Percentiles rank a stretch among this genome's conserved stretches.
These are phyloP conservation scores for Acanthamoeba lenticulata DNA, from an alignment of 208 protist species.

Conservation along the genomic window DNA sequence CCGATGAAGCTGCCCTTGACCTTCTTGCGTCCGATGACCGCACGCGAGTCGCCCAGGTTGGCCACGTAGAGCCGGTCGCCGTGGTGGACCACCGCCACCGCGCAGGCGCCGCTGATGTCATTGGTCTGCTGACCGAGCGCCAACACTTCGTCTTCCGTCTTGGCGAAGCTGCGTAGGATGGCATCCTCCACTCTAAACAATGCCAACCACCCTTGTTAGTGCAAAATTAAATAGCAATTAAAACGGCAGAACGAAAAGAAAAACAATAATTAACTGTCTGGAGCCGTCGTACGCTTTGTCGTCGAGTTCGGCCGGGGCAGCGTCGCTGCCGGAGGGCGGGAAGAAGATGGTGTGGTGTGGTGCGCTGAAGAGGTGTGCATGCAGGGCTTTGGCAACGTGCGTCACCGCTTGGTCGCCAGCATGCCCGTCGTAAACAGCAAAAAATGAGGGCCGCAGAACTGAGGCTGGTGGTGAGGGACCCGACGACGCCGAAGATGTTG, in stretches of 20 bases:
- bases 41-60: constrained; percentile 61
- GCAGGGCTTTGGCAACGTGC: constrained; percentile 22
- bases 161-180: not conserved
- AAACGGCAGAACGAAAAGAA: too few relatives aligned
- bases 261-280: too few relatives aligned
- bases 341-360: not conserved
- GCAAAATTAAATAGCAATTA: too few relatives aligned
- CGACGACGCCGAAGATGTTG: not conserved
- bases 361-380: constrained; percentile 1
- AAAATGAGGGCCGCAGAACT: too few relatives aligned
- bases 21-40: constrained; percentile 20
- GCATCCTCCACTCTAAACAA: not conserved
- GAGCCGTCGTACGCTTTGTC: not conserved
- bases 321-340: not conserved
- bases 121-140: not conserved
- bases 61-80: constrained; percentile 47
- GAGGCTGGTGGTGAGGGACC: too few relatives aligned
- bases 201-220: too few relatives aligned
- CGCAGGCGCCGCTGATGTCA: constrained; percentile 51
- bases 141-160: constrained; percentile 28
- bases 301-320: not conserved
- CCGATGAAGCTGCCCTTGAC: constrained; percentile 52
- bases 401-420: not conserved
- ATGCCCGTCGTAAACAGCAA: constrained; percentile 56
- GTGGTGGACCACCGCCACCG: not conserved